Conservation (phyloP, 768 basidiomycete genomes). For the Dacryopinax spathularia region DNA sequence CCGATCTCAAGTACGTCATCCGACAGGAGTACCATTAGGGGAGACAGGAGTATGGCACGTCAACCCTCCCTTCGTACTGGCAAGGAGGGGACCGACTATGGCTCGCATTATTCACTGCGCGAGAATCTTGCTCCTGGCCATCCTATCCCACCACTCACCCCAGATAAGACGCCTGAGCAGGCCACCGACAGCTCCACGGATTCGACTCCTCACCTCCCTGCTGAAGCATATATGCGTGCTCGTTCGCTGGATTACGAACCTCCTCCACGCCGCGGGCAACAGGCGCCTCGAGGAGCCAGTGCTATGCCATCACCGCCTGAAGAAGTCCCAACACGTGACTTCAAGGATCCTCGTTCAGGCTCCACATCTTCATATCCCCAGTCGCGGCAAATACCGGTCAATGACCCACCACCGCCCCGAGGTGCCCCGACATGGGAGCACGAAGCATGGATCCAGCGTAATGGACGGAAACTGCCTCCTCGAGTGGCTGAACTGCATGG, state of each 20-base stretch:
- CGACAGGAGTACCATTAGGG: not conserved
- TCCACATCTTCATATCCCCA: not conserved
- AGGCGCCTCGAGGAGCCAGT: not conserved
- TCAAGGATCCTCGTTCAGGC: not conserved
- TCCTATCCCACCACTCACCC: not conserved
- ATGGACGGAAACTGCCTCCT: not conserved
- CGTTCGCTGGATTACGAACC: not conserved
- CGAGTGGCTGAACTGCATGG: not conserved
- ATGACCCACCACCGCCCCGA: not conserved
- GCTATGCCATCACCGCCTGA: not conserved
- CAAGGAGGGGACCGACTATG: not conserved
- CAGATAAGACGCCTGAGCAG: not conserved
- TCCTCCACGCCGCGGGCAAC: not conserved
- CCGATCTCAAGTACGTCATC: not conserved
- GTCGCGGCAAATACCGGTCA: not conserved
- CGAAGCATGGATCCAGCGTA: not conserved
- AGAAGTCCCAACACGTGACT: not conserved
- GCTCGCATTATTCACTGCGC: not conserved
- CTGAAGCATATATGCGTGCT: not conserved
- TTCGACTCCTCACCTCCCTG: not conserved
- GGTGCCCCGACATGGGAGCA: not conserved
- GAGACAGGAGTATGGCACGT: not conserved
- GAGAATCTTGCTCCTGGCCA: not conserved
- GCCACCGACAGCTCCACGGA: not conserved
- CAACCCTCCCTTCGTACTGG: not conserved